Evolutionary conservation across 2,329 filamentous ascomycete species (phyloP).

Genomic region (Harringtonia lauricola): DNA sequence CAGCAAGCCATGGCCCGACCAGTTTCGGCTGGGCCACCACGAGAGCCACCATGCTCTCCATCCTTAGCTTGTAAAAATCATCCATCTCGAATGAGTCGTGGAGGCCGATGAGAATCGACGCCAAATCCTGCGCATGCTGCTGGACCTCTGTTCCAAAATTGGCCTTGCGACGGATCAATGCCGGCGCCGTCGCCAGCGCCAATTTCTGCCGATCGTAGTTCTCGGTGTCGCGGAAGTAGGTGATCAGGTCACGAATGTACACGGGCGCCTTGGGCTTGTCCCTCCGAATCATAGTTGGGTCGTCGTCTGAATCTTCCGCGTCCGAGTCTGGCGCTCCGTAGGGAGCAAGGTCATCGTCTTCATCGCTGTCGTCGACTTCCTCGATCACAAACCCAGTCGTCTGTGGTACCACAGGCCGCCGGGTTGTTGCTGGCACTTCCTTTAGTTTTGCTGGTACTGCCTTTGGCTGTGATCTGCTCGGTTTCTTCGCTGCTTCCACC

Average conservation of each 20-base stretch:
- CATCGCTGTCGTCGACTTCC: conserved; percentile 44
- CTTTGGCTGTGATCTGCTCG: neutral
- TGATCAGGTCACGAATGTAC: conserved; percentile 77
- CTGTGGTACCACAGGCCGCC: conserved; percentile 9
- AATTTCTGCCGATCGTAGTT: conserved; percentile 77
- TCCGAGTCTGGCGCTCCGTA: conserved; percentile 86
- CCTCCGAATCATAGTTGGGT: conserved; percentile 74
- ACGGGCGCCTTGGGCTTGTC: conserved; percentile 79
- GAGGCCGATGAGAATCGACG: conserved; percentile 63
- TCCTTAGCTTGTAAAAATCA: conserved; percentile 60
- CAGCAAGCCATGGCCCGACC: conserved; percentile 76
- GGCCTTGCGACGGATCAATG: conserved; percentile 77
- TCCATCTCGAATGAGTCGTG: conserved; percentile 79
- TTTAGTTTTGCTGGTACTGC: neutral
- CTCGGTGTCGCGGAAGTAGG: conserved; percentile 68
- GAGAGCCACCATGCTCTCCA: conserved; percentile 74
- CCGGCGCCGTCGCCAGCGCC: conserved; percentile 63
- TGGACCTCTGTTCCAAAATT: conserved; percentile 80
- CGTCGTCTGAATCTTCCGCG: conserved; percentile 83
- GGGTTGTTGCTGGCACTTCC: conserved; percentile 15
- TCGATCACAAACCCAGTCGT: conserved; percentile 44
- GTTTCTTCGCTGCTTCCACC: conserved; percentile 8
- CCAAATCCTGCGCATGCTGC: conserved; percentile 74
- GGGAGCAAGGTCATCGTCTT: conserved; percentile 58
- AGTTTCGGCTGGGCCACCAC: conserved; percentile 63